Conservation (phyloP, 2,329 filamentous ascomycete genomes). For the Colletotrichum tanaceti region DNA sequence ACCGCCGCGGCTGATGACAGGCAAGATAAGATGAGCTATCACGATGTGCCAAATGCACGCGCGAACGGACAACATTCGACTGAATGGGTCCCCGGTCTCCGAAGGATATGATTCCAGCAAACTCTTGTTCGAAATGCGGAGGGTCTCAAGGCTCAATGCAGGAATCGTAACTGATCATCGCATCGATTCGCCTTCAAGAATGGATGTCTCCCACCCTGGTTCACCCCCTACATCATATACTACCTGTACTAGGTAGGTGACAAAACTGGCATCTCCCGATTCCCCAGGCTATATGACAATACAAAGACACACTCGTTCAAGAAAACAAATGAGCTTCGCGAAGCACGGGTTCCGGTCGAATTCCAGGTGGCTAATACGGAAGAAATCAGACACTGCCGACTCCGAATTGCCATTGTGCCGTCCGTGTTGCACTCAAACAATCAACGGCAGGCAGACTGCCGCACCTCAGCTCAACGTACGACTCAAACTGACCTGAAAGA, state of each 20-base stretch:
- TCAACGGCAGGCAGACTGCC: not conserved
- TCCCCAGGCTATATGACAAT: not conserved
- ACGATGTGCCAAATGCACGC: constrained; percentile 18
- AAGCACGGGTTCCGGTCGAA: not conserved
- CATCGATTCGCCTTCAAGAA: not conserved
- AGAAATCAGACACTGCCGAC: not conserved
- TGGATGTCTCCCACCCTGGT: not conserved
- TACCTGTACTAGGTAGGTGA: too few relatives aligned
- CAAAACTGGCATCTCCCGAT: not conserved
- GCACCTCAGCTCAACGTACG: not conserved
- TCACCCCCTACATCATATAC: not conserved
- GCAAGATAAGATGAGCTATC: constrained; percentile 19
- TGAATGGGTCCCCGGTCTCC: constrained; percentile 14
- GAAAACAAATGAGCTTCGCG: not conserved
- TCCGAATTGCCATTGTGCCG: not conserved
- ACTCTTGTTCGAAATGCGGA: not conserved
- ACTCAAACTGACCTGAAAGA: not conserved
- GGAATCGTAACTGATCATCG: constrained; percentile 9
- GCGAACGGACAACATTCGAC: constrained; percentile 11
- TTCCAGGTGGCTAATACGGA: not conserved
- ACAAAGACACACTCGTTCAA: not conserved
- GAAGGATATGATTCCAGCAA: constrained; percentile 4
- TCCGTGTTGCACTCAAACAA: not conserved
- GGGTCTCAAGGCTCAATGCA: constrained; percentile 10
- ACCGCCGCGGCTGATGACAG: not conserved